Conservation (phyloP, 495 filamentous ascomycete genomes). For the Entonaema liquescens region DNA sequence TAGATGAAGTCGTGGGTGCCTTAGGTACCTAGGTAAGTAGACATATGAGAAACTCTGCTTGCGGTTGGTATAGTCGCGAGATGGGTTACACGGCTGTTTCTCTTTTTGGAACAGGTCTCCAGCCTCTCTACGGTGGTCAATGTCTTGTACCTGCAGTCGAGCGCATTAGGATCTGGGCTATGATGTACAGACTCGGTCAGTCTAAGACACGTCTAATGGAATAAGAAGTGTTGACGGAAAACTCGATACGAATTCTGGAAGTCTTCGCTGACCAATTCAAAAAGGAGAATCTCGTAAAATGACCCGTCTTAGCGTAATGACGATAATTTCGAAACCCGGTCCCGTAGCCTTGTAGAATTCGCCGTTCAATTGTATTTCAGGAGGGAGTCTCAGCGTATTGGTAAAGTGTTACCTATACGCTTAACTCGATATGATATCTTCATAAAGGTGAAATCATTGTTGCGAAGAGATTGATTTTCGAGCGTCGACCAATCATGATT, state of each 20-base stretch:
- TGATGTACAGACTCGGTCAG: not conserved
- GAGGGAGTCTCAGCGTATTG: not conserved
- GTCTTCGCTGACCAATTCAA: not conserved
- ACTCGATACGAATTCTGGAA: not conserved
- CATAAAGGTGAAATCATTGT: not conserved
- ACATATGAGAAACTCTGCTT: too few species aligned
- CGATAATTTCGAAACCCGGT: not conserved
- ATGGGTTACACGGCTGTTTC: slow-evolving; percentile 13
- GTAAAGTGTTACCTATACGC: not conserved
- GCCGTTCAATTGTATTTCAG: not conserved
- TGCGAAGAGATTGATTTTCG: not conserved
- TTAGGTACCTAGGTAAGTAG: too few species aligned
- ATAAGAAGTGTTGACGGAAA: not conserved
- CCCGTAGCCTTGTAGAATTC: not conserved
- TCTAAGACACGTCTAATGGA: not conserved
- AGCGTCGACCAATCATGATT: slow-evolving; percentile 19
- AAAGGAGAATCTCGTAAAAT: not conserved
- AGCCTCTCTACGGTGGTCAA: not conserved
- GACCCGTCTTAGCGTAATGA: not conserved
- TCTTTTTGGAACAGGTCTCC: slow-evolving; percentile 3
- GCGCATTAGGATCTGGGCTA: not conserved
- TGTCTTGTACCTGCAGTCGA: slow-evolving; percentile 22
- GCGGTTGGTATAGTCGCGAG: not conserved
- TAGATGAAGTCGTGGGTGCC: too few species aligned
- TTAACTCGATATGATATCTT: not conserved